These are phyloP conservation scores for Mycena sp. DNA, from an alignment of 1,284 basidiomycete species.

Conservation along the genomic window DNA sequence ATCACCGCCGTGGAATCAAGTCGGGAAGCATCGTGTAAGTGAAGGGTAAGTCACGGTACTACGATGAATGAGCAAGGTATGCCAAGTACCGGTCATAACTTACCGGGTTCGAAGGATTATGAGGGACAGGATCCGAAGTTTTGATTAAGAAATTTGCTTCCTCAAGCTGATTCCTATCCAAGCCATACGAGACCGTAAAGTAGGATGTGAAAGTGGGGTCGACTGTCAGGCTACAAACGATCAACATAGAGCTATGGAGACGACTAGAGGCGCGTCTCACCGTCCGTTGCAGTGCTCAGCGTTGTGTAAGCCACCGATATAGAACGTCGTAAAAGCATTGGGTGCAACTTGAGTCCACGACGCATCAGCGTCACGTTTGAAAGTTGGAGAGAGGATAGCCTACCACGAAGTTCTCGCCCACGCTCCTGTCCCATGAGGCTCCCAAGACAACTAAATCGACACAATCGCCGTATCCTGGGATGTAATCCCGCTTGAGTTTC, in stretches of 20 bases:
- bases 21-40: slow-evolving; percentile 58
- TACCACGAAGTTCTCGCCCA: slow-evolving; percentile 79
- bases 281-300: slow-evolving; percentile 44
- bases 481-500: slow-evolving; percentile 89
- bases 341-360: slow-evolving; percentile 13
- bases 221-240: slow-evolving; percentile 44
- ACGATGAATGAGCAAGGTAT: slow-evolving; percentile 11
- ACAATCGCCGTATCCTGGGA: slow-evolving; percentile 82
- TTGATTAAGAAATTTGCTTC: slow-evolving; percentile 74
- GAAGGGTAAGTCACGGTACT: slow-evolving; percentile 53
- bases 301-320: slow-evolving; percentile 69
- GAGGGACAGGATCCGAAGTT: slow-evolving; percentile 53
- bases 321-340: slow-evolving; percentile 76
- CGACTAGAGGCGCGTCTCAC: slow-evolving; percentile 42
- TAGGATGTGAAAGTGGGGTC: slow-evolving; percentile 64
- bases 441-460: slow-evolving; percentile 82
- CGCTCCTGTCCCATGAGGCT: slow-evolving; percentile 82
- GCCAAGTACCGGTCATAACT: background rate
- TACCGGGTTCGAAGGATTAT: slow-evolving; percentile 37
- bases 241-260: background rate
- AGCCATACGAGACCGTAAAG: slow-evolving; percentile 80
- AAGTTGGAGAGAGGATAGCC: slow-evolving; percentile 28
- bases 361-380: background rate
- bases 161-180: slow-evolving; percentile 72
- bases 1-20: slow-evolving; percentile 62